Base-by-base conservation (phyloP, 441 rosid species). In the Capsella rubella region DNA sequence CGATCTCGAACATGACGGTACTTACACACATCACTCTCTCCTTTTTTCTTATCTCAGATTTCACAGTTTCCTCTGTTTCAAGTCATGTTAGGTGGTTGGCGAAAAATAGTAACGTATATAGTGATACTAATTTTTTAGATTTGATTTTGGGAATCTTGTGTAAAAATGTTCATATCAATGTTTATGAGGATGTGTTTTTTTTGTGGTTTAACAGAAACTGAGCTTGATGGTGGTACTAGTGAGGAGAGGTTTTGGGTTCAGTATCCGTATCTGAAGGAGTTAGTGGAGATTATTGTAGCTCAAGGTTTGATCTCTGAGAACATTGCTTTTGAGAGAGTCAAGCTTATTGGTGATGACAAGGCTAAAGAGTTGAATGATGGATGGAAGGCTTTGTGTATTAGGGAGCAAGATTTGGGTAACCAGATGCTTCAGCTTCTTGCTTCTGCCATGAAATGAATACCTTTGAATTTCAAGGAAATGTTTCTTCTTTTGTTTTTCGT, bases 261-360 rank as follows among this genome's bases (percentile, higher is more conserved):
- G 18, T 71, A 60, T 71, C 68, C 75, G 8, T 39, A 50, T 50
- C 0, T 71, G 42, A 71, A 60, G 67, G 25, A 4, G 6, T 2
- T 29, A 12, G 6, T 60, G 60, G 14, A 6, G 52, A 40, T 47
- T 3, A 18, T 9, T 13, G 51, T 50, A 1, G 28, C 67, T 60
- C 32, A 39, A 60, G 51, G 51, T 51, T 39, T 37, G 31, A 11
- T 70, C 15, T 4, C 67, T 0, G 59, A 37, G 21, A 11, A 28
- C 18, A 28, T 4, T 18, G 65, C 27, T 12, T 49, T 10, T 16
- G 60, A 71, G 59, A 28, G 21, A 39, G 51, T 13, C 14, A 71
- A 71, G 51, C 42, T 50, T 71, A 28, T 71, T 4, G 75, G 67
- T 0, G 75, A 71, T 15, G 67, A 60, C 2, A 71, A 60, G 32